A percentile compares a stretch with the other conserved stretches of the same genome.
phyloP scores from a whole-genome alignment of 2,329 filamentous ascomycete species.

The Fusarium ambrosium region DNA sequence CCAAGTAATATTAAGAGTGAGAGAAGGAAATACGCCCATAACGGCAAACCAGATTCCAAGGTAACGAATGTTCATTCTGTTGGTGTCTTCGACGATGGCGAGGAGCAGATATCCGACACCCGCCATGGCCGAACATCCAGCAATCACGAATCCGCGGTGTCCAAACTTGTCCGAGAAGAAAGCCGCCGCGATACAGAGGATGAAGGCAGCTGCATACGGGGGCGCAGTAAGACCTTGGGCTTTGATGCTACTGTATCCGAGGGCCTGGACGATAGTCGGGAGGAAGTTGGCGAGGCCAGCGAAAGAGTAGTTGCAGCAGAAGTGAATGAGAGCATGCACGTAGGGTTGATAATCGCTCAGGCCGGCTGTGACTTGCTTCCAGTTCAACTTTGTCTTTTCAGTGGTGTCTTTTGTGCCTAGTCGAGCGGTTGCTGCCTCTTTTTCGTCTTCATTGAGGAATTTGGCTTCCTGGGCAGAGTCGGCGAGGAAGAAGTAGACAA shows the following conservation, averaged over 20 bases:
- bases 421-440: not conserved
- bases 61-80: conserved; percentile 2
- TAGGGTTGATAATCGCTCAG: conserved; percentile 33
- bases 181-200: conserved; percentile 16
- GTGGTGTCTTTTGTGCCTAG: conserved; percentile 3
- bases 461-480: conserved; percentile 30
- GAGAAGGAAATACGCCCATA: conserved; percentile 19
- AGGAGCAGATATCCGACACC: conserved; percentile 15
- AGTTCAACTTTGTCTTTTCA: conserved; percentile 7
- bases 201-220: conserved; percentile 16
- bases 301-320: conserved; percentile 41
- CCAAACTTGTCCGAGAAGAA: conserved; percentile 31
- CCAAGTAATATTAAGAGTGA: conserved; percentile 32
- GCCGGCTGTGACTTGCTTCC: conserved; percentile 25
- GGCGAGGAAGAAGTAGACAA: conserved; percentile 34
- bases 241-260: conserved; percentile 21
- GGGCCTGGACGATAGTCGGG: conserved; percentile 19
- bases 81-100: conserved; percentile 3
- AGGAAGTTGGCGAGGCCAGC: conserved; percentile 36
- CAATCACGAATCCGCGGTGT: conserved; percentile 24
- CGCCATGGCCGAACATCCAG: not conserved
- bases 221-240: conserved; percentile 30
- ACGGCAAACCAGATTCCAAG: conserved; percentile 31
- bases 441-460: conserved; percentile 25
- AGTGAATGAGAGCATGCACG: conserved; percentile 34